These are phyloP conservation scores for Echeveria elegans DNA, from an alignment of 164 flowering plant genomes.

Conservation along the genomic window DNA sequence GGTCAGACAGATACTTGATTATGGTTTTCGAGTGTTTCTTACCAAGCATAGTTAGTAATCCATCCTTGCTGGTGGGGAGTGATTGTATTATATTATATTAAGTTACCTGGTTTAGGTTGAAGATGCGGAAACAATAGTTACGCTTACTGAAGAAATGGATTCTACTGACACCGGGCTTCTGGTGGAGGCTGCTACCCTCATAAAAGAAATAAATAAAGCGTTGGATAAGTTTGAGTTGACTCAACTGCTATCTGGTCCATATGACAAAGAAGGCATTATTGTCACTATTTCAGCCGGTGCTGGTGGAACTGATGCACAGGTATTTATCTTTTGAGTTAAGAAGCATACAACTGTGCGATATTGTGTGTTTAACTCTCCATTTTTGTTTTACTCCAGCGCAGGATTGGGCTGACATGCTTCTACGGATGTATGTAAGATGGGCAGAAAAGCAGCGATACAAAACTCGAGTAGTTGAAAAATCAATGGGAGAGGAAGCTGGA, in stretches of 20 bases:
- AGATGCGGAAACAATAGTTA: slow-evolving; percentile 85
- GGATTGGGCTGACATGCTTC: slow-evolving; percentile 99
- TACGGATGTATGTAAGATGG: slow-evolving; percentile 97
- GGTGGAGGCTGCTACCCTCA: slow-evolving; percentile 59
- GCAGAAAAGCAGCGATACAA: slow-evolving; percentile 89
- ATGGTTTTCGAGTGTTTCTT: background rate
- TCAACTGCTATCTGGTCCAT: slow-evolving; percentile 88
- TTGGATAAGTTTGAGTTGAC: slow-evolving; percentile 80
- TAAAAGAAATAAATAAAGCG: slow-evolving; percentile 58
- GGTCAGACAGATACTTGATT: slow-evolving; percentile 26
- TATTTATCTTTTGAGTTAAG: slow-evolving; percentile 17
- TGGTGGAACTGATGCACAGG: slow-evolving; percentile 99
- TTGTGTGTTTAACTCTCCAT: slow-evolving; percentile 6
- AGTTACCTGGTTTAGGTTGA: slow-evolving; percentile 39
- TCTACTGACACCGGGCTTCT: slow-evolving; percentile 72
- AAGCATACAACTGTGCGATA: background rate
- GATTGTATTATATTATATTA: background rate
- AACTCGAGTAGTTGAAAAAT: slow-evolving; percentile 80
- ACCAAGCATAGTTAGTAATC: background rate
- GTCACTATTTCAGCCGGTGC: slow-evolving; percentile 87
- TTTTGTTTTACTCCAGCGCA: slow-evolving; percentile 78
- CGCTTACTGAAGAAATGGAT: slow-evolving; percentile 88
- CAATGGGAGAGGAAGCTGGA: slow-evolving; percentile 95
- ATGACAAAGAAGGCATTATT: slow-evolving; percentile 95
- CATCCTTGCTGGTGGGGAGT: background rate